Conservation (phyloP, 83 land plant genomes). For the Thuja plicata region DNA sequence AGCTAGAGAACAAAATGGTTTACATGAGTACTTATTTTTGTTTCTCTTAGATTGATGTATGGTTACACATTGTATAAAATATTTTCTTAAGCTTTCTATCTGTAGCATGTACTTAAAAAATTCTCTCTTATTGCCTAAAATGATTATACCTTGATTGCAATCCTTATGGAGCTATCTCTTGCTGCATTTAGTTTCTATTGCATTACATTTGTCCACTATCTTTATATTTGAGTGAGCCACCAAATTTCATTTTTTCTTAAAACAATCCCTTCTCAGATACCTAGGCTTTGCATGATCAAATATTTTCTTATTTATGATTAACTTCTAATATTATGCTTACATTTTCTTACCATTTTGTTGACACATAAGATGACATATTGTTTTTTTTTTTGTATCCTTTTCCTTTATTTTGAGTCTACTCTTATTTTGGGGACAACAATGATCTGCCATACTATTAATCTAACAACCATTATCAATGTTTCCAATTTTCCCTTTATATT, state of each 20-base stretch:
- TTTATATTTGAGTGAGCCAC: neutral
- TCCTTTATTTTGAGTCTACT: neutral
- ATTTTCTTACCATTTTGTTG: neutral
- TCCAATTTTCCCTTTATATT: neutral
- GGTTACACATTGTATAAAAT: neutral
- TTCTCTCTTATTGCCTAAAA: neutral
- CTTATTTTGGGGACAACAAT: neutral
- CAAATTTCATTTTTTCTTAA: too few species aligned
- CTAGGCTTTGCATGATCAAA: neutral
- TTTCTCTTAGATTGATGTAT: neutral
- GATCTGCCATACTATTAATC: neutral
- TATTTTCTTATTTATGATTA: too few species aligned
- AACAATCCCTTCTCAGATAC: neutral
- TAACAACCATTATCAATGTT: neutral
- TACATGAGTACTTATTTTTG: neutral
- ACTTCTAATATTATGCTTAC: neutral
- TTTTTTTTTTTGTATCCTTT: neutral
- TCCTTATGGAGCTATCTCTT: neutral
- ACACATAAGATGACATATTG: neutral
- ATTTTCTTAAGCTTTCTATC: neutral
- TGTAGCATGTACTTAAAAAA: neutral
- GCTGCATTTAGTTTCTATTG: neutral
- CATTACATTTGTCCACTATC: neutral
- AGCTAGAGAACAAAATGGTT: too few species aligned
- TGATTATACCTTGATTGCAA: too few species aligned